Base-by-base conservation (phyloP, 352 stramenopile genomes). In the Peronospora destructor region DNA sequence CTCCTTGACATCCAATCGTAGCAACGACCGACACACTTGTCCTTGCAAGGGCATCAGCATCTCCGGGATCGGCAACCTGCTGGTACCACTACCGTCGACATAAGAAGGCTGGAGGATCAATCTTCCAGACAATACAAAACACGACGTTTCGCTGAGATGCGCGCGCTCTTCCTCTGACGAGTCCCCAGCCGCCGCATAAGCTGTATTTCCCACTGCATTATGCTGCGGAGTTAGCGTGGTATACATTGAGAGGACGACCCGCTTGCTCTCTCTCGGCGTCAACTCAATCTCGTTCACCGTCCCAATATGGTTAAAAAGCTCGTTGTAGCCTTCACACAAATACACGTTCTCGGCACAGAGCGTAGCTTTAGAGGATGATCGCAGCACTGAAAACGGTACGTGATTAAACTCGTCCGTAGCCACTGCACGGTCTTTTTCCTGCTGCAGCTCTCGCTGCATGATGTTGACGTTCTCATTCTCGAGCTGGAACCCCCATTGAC, bases 241-340 rank as follows among this genome's bases (percentile, higher is more conserved):
- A 43, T 80, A 90, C 11, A 92, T 55, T 0, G 82, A 86, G 36
- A 94, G 82, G 21, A 89, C 71, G 8, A 93, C 43, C 9, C 66
- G 65, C 55, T 77, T 88, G 16, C 68, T 83, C 61, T 93, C 73
- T 38, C 81, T 63, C 2, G 80, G 72, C 29, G 73, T 72, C 21
- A 94, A 65, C 14, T 69, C 36, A 12, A 94, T 34, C 23, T 86
- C 68, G 13, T 83, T 53, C 12, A 91, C 46, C 0, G 76, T 76
- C 5, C 65, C 78, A 28, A 94, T 91, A 35, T 93, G 79, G 59
- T 94, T 94, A 49, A 94, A 94, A 2, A 94, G 64, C 49, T 94
- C 84, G 48, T 94, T 94, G 73, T 92, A 94, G 37, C 80, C 81
- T 47, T 93, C 81, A 45, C 75, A 81, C 0, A 94, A 60, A 28